phyloP scores from a whole-genome alignment of 768 basidiomycete species.

The Inosperma sp. region DNA sequence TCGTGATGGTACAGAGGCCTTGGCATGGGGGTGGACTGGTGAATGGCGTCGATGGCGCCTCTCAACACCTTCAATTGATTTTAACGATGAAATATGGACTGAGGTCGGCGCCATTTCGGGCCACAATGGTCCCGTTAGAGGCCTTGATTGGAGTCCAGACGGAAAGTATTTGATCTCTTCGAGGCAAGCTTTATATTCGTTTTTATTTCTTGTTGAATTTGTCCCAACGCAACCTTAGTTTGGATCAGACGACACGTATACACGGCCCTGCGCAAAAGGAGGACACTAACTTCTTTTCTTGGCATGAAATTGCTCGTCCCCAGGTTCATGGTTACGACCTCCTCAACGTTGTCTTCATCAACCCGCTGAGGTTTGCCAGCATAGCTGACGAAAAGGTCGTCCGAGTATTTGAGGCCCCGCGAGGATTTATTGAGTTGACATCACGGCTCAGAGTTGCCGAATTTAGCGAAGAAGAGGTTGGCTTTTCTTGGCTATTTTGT shows the following conservation, averaged over 20 bases:
- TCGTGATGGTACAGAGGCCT: constrained; percentile 50
- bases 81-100: constrained; percentile 53
- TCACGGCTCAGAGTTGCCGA: constrained; percentile 45
- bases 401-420: constrained; percentile 89
- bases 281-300: constrained; percentile 26
- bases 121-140: constrained; percentile 74
- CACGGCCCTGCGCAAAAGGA: constrained; percentile 51
- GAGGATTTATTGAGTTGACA: constrained; percentile 66
- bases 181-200: constrained; percentile 52
- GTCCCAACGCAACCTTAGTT: constrained; percentile 36
- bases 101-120: constrained; percentile 82
- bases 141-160: constrained; percentile 80
- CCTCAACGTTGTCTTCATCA: constrained; percentile 71
- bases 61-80: constrained; percentile 16
- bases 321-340: constrained; percentile 98
- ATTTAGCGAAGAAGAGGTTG: constrained; percentile 50
- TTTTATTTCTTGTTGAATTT: not conserved
- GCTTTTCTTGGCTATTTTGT: not conserved
- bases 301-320: constrained; percentile 89
- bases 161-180: constrained; percentile 85
- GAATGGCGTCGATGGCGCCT: constrained; percentile 87
- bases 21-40: constrained; percentile 93
- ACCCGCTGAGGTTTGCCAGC: constrained; percentile 75
- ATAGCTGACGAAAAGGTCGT: constrained; percentile 96
- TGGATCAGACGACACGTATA: constrained; percentile 90